phyloP scores from a whole-genome alignment of 2,329 filamentous ascomycete genomes.

The Bertia moriformis region DNA sequence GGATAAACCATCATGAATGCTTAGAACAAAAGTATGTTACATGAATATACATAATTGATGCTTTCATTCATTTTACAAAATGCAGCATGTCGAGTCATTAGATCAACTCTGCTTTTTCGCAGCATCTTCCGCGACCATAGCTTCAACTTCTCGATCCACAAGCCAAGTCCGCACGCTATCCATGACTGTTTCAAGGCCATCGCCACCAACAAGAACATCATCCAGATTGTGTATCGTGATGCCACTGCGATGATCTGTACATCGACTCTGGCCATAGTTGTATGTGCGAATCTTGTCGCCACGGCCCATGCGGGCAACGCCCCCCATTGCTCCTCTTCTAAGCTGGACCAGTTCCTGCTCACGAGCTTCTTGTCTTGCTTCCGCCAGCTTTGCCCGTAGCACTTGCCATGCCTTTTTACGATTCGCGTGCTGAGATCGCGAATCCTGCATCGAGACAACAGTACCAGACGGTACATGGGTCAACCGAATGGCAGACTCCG shows the following conservation, averaged over 20 bases:
- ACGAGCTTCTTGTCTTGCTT: conserved; percentile 42
- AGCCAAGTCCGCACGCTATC: conserved; percentile 66
- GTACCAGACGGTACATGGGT: conserved; percentile 51
- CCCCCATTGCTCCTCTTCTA: conserved; percentile 40
- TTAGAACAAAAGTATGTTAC: too few relatives aligned
- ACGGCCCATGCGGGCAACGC: conserved; percentile 39
- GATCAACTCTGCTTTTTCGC: background rate
- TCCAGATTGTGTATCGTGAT: conserved; percentile 68
- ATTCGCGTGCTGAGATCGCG: conserved; percentile 51
- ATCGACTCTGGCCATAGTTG: conserved; percentile 62
- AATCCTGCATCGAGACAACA: conserved; percentile 51
- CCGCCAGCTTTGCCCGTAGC: conserved; percentile 46
- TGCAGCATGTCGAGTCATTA: background rate
- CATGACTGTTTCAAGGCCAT: conserved; percentile 62
- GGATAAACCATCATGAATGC: too few relatives aligned
- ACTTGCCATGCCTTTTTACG: conserved; percentile 50
- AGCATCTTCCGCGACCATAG: conserved; percentile 48
- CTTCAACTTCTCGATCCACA: conserved; percentile 58
- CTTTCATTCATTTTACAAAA: background rate
- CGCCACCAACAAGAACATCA: conserved; percentile 61
- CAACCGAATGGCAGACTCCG: conserved; percentile 52
- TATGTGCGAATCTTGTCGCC: conserved; percentile 69
- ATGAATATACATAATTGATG: background rate
- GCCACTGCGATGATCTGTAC: conserved; percentile 77
- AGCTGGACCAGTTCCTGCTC: conserved; percentile 48